Evolutionary conservation across 1,139 yeast species (phyloP), one percentile per base, ranked within the genome.

Genomic region (Pichia kudriavzevii): DNA sequence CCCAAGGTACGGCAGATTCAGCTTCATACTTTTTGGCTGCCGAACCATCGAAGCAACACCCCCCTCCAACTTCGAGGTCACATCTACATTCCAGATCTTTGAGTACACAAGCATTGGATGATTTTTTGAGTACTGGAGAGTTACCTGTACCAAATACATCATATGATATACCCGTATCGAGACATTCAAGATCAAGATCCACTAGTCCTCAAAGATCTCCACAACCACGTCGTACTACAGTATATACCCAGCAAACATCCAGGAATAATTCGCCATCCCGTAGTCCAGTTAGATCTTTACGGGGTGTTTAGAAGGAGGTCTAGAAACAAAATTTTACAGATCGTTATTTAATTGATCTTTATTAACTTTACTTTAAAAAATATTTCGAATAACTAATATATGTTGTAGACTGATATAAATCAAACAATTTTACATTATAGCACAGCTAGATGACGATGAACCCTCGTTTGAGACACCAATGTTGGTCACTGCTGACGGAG

Each of bases 401-500:
- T n/a, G n/a, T n/a, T n/a, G n/a, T n/a, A n/a, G n/a, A n/a, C n/a
- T n/a, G n/a, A n/a, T n/a, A n/a, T n/a, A n/a, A n/a, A n/a, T n/a
- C n/a, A n/a, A n/a, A n/a, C n/a, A n/a, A n/a, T n/a, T 18, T 9
- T 22, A 53, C 56, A 54, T 46, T 26, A 54, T 46, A n/a, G 45
- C 41, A 47, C 58, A 54, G 19, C 50, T 26, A 14, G 17, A 26
- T 12, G 41, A 32, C 17, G 26, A 28, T 31, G 28, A 23, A 21
- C 28, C 37, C 11, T 15, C 19, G 17, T 17, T 38, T 19, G 40
- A 31, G 10, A 41, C 29, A 18, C 34, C 34, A 14, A 38, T 26
- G 10, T 38, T 45, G 18, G 39, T 34, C n/a, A 33, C 34, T n/a
- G 42, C 37, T n/a, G 45, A 83, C 34, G 94, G 85, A 53, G 78